These are phyloP conservation scores for Raffaelea arxii DNA, from an alignment of 2,329 filamentous ascomycete species.

Conservation along the genomic window DNA sequence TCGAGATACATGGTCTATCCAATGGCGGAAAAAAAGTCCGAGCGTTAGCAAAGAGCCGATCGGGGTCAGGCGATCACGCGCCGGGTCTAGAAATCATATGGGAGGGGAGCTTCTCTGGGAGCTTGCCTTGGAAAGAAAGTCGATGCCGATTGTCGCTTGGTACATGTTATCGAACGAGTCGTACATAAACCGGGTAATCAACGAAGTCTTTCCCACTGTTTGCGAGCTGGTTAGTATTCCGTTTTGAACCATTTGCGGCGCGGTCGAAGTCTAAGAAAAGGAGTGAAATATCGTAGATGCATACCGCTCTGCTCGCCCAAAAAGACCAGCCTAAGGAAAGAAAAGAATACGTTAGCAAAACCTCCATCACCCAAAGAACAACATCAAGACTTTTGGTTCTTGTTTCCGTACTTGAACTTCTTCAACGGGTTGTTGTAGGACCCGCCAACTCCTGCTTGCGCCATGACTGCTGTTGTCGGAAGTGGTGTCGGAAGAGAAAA, in stretches of 20 bases:
- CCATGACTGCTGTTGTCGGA: slow-evolving; percentile 49
- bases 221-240: slow-evolving; percentile 2
- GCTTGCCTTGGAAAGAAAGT: slow-evolving; percentile 91
- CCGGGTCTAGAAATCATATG: too few relatives aligned
- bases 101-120: background rate
- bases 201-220: slow-evolving; percentile 90
- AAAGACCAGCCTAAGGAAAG: slow-evolving; percentile 69
- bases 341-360: too few relatives aligned
- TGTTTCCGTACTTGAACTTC: slow-evolving; percentile 81
- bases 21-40: too few relatives aligned
- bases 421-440: slow-evolving; percentile 98
- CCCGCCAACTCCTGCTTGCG: slow-evolving; percentile 60
- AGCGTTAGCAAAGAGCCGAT: too few relatives aligned
- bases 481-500: background rate
- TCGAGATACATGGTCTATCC: slow-evolving; percentile 95
- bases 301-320: slow-evolving; percentile 97
- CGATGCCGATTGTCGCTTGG: slow-evolving; percentile 97
- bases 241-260: too few relatives aligned
- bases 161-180: slow-evolving; percentile 99
- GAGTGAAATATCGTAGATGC: too few relatives aligned
- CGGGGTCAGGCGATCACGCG: too few relatives aligned
- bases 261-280: too few relatives aligned
- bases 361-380: too few relatives aligned
- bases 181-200: slow-evolving; percentile 99
- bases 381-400: background rate